A percentile compares a stretch with the other conserved stretches of the same genome.
phyloP scores from a whole-genome alignment of 1,139 yeast species.

The Zygosaccharomyces pseudobailii region DNA sequence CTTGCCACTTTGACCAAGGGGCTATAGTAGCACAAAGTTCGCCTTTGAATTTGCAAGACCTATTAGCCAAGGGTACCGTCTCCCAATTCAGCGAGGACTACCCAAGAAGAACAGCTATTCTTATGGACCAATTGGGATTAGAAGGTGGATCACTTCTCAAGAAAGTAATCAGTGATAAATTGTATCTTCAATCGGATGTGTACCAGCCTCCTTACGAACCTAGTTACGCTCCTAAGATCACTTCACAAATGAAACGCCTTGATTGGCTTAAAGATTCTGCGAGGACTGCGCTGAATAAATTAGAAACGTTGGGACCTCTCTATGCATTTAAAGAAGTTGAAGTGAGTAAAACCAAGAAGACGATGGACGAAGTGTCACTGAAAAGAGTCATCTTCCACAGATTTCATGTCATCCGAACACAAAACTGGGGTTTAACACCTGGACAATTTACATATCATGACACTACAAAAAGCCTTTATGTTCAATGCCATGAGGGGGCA shows the following conservation, averaged over 20 bases:
- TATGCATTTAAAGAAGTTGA: slow-evolving; percentile 44
- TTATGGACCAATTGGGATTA: slow-evolving; percentile 46
- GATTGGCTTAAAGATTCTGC: slow-evolving; percentile 43
- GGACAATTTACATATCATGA: slow-evolving; percentile 43
- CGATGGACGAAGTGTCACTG: slow-evolving; percentile 17
- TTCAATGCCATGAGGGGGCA: slow-evolving; percentile 44
- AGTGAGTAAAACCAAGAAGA: slow-evolving; percentile 29
- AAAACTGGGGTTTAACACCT: slow-evolving; percentile 21
- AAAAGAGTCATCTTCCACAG: slow-evolving; percentile 49
- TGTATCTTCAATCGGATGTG: slow-evolving; percentile 27
- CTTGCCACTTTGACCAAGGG: slow-evolving; percentile 81
- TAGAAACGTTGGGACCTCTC: slow-evolving; percentile 57
- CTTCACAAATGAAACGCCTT: slow-evolving; percentile 40
- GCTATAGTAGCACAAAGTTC: slow-evolving; percentile 57
- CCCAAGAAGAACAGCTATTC: slow-evolving; percentile 21
- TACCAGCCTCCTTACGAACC: slow-evolving; percentile 34
- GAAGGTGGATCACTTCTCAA: slow-evolving; percentile 58
- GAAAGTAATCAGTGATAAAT: slow-evolving; percentile 39
- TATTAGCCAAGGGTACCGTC: slow-evolving; percentile 12
- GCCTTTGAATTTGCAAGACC: slow-evolving; percentile 36
- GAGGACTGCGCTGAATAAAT: slow-evolving; percentile 40
- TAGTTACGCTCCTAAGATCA: slow-evolving; percentile 58
- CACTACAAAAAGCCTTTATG: slow-evolving; percentile 29
- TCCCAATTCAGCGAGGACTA: slow-evolving; percentile 8
- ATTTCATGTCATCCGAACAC: slow-evolving; percentile 17